These are phyloP conservation scores for Podospora pseudopauciseta DNA, from an alignment of 495 filamentous ascomycete genomes.

Conservation along the genomic window DNA sequence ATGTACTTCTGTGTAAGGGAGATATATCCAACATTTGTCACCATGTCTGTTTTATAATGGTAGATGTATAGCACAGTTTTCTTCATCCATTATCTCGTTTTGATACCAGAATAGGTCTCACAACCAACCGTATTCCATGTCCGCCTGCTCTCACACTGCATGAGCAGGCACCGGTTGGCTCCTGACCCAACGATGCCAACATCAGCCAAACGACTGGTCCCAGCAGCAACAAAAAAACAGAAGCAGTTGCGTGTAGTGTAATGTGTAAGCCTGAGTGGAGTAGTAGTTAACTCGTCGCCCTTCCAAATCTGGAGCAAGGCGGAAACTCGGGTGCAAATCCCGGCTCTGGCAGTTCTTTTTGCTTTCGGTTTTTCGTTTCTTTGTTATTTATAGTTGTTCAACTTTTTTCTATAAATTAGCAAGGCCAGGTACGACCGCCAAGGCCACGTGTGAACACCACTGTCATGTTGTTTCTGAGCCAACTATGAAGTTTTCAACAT, in stretches of 20 bases:
- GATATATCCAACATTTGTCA: neutral
- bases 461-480: too few relatives aligned
- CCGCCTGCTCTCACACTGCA: too few relatives aligned
- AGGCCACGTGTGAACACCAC: too few relatives aligned
- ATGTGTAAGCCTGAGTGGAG: slow-evolving; percentile 24
- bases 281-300: slow-evolving; percentile 33
- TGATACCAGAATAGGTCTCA: too few relatives aligned
- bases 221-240: neutral
- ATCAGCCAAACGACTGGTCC: neutral
- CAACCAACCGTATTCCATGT: too few relatives aligned
- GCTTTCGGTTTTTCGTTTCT: slow-evolving; percentile 8
- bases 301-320: slow-evolving; percentile 20
- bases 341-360: slow-evolving; percentile 18
- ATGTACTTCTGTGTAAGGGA: neutral
- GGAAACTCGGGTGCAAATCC: slow-evolving; percentile 30
- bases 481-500: too few relatives aligned
- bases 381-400: too few relatives aligned
- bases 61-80: neutral
- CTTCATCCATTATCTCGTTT: too few relatives aligned
- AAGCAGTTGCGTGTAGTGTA: slow-evolving; percentile 10
- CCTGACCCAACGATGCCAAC: neutral
- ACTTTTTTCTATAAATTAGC: too few relatives aligned
- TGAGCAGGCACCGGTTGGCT: too few relatives aligned
- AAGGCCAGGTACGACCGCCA: too few relatives aligned
- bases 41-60: neutral